phyloP scores from a whole-genome alignment of 441 rosid genomes.

The Syzygium syzygioides region DNA sequence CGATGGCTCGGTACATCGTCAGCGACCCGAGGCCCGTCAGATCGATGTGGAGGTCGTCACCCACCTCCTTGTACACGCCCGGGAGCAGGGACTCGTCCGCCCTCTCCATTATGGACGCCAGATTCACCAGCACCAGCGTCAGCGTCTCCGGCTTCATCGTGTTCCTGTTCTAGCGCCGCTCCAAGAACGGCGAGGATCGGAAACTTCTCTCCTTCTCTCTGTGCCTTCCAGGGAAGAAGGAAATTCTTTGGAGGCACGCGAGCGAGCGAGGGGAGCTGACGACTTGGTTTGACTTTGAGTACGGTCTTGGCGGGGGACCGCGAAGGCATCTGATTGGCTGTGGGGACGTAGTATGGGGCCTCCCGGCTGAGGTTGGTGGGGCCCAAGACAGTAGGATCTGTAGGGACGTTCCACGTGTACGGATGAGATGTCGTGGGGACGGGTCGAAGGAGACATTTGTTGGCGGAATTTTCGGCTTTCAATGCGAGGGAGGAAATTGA shows the following conservation, averaged over 20 bases:
- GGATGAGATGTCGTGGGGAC: neutral
- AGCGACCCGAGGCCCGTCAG: constrained; percentile 83
- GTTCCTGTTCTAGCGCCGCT: neutral
- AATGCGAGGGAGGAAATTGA: neutral
- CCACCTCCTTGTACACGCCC: constrained; percentile 90
- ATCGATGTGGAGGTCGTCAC: constrained; percentile 72
- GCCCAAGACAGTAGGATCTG: neutral
- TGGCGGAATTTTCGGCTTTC: neutral
- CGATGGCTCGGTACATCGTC: constrained; percentile 70
- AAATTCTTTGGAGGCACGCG: neutral
- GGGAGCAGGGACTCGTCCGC: constrained; percentile 90
- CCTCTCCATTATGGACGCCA: constrained; percentile 91
- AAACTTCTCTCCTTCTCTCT: neutral
- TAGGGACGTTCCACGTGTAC: neutral
- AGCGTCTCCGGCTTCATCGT: constrained; percentile 49
- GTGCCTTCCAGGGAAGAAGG: neutral
- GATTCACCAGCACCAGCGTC: constrained; percentile 65
- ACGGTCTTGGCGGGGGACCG: neutral
- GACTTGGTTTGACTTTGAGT: too few species aligned
- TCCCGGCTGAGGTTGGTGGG: neutral
- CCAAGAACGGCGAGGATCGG: neutral
- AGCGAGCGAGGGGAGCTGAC: neutral
- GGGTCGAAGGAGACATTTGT: neutral
- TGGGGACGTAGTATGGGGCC: neutral
- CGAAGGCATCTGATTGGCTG: neutral